A percentile compares a stretch with the other conserved stretches of the same genome.
Conservation (phyloP, 208 protist genomes). For the Histomonas meleagridis region DNA sequence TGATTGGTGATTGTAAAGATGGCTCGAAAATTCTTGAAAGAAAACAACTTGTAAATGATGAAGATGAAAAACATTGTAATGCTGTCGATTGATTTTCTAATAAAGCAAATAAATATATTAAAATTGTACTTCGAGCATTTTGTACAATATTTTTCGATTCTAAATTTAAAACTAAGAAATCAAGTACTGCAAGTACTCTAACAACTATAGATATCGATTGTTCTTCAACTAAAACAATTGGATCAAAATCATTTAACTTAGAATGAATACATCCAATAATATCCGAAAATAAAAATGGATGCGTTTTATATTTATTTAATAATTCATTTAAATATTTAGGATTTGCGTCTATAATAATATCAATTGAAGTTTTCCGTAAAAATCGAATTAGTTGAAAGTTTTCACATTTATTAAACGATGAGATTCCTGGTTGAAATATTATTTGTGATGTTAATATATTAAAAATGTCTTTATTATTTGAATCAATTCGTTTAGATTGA, state of each 20-base stretch:
- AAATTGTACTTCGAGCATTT: background rate
- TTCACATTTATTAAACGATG: background rate
- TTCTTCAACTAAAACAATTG: background rate
- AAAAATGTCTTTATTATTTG: background rate
- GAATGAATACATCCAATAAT: background rate
- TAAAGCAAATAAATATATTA: background rate
- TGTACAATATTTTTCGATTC: background rate
- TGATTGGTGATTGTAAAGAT: background rate
- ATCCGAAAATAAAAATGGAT: constrained; percentile 33
- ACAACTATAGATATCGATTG: background rate
- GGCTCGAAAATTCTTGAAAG: background rate
- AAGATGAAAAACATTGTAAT: background rate
- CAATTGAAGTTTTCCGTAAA: background rate
- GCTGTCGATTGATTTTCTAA: background rate
- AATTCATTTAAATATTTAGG: background rate
- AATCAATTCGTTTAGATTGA: background rate
- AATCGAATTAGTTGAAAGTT: background rate
- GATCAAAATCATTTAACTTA: background rate
- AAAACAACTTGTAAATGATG: background rate
- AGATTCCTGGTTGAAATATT: background rate
- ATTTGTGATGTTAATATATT: background rate
- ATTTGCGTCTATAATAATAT: background rate
- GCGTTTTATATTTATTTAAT: background rate
- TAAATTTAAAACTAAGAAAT: background rate
- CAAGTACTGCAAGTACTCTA: background rate